Evolutionary conservation across 352 stramenopile genomes (phyloP), one percentile per base, ranked within the genome.

Genomic region (Globisporangium spiculum): DNA sequence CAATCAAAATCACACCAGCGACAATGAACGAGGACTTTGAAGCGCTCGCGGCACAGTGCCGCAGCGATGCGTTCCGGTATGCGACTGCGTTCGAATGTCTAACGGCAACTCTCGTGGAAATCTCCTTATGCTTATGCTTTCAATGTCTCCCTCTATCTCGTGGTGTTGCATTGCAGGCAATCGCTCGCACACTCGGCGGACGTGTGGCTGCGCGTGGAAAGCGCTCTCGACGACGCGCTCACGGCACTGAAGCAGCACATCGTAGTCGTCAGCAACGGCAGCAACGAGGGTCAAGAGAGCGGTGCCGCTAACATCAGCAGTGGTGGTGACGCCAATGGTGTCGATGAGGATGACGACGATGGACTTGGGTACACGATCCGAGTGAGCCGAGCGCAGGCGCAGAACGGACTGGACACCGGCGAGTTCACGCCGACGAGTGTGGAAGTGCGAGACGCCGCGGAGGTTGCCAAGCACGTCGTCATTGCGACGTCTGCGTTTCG

Each of bases 301-400:
- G 20, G 2, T 32, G 26, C 54, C 2, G 16, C 6, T 60, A 36
- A 7, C 8, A 52, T 7, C 55, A 46, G 1, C 18, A 41, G 22
- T 32, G 6, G 30, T 20, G 38, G 5, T 18, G 30, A 6, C 2
- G 22, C 14, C 10, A n/a, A 62, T 34, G 54, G 6, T 41, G 16
- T 20, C n/a, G 66, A 18, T 9, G 70, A 65, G 14, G 69, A 76
- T 0, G 63, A 70, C 20, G 73, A 94, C 62, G 82, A 93, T 66
- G 87, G 87, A 3, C 66, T 93, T 16, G 75, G 84, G 48, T 95
- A 92, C 72, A 90, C 84, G 38, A 89, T 92, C 53, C 79, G 60
- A 3, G 75, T 92, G 46, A 70, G 75, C 59, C 48, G 61, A 62
- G 57, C 22, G 16, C 36, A 67, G n/a, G 41, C 52, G 30, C 75